Evolutionary conservation across 2,329 filamentous ascomycete genomes (phyloP).

Genomic region (Colletotrichum shisoi): DNA sequence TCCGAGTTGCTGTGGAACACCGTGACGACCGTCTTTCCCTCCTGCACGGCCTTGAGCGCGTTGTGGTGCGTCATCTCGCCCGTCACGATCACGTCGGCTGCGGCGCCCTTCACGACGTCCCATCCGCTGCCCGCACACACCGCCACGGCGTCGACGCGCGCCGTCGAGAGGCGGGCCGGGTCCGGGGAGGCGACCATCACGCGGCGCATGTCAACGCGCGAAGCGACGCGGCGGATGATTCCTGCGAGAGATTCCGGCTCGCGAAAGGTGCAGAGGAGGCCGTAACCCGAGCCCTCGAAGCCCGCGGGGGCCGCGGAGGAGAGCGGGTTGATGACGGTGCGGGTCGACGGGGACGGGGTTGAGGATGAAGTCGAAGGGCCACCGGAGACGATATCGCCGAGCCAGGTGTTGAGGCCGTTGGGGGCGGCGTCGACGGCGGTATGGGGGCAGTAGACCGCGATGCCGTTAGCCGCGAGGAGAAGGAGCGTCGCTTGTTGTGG

Average conservation of each 20-base stretch:
- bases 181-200: slow-evolving; percentile 55
- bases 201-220: slow-evolving; percentile 70
- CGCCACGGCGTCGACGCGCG: slow-evolving; percentile 71
- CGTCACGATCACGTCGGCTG: slow-evolving; percentile 84
- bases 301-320: slow-evolving; percentile 51
- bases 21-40: slow-evolving; percentile 81
- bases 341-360: slow-evolving; percentile 46
- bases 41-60: slow-evolving; percentile 83
- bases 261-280: slow-evolving; percentile 57
- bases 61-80: slow-evolving; percentile 95
- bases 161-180: slow-evolving; percentile 31
- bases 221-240: slow-evolving; percentile 65
- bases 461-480: slow-evolving; percentile 80
- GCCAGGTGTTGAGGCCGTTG: slow-evolving; percentile 90
- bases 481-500: slow-evolving; percentile 87
- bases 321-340: slow-evolving; percentile 58
- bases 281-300: slow-evolving; percentile 62
- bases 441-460: slow-evolving; percentile 95
- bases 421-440: slow-evolving; percentile 90
- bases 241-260: slow-evolving; percentile 51
- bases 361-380: slow-evolving; percentile 39
- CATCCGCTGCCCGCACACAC: slow-evolving; percentile 91
- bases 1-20: slow-evolving; percentile 96
- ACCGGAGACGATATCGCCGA: slow-evolving; percentile 82
- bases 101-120: slow-evolving; percentile 72